Evolutionary conservation across 345 rosid species (phyloP).

Genomic region (Salix koriyanagi): DNA sequence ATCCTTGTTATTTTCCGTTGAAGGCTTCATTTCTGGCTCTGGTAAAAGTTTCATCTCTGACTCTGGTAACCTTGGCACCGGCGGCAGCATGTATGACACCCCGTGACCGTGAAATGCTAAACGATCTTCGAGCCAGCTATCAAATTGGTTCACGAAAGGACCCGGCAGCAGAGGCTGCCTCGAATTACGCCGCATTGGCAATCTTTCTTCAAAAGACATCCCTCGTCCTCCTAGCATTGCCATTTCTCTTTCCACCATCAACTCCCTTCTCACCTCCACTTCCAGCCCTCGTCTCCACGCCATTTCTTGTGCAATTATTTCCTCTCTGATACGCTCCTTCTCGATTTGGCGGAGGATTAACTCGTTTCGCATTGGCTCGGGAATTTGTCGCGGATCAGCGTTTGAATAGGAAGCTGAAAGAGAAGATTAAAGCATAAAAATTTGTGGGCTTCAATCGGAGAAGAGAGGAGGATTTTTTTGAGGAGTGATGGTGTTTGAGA

Average conservation of each 20-base stretch:
- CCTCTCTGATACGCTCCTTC: slow-evolving; percentile 41
- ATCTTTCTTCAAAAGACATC: slow-evolving; percentile 19
- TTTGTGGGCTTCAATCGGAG: too few relatives aligned
- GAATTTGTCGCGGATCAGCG: slow-evolving; percentile 1
- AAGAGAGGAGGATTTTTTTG: too few relatives aligned
- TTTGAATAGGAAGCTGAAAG: not conserved
- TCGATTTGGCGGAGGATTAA: slow-evolving; percentile 28
- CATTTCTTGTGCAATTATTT: slow-evolving; percentile 35
- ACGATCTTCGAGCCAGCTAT: not conserved
- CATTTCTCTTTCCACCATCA: slow-evolving; percentile 42
- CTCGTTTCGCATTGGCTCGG: slow-evolving; percentile 6
- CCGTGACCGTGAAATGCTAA: slow-evolving; percentile 5
- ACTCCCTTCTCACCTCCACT: slow-evolving; percentile 44
- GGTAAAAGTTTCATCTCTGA: slow-evolving; percentile 6
- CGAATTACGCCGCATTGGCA: slow-evolving; percentile 25
- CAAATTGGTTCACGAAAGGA: slow-evolving; percentile 8
- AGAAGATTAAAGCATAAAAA: not conserved
- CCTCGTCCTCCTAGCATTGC: slow-evolving; percentile 9
- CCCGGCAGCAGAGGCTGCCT: not conserved
- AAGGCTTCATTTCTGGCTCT: slow-evolving; percentile 2
- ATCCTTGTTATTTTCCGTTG: slow-evolving; percentile 24
- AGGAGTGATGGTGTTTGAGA: not conserved
- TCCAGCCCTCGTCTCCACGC: slow-evolving; percentile 31
- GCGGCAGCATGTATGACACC: not conserved
- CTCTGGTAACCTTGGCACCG: not conserved